Percentiles rank a stretch among this genome's conserved stretches.
Conservation (phyloP, 371 early-diverging fungal species). For the Globomyces sp. region DNA sequence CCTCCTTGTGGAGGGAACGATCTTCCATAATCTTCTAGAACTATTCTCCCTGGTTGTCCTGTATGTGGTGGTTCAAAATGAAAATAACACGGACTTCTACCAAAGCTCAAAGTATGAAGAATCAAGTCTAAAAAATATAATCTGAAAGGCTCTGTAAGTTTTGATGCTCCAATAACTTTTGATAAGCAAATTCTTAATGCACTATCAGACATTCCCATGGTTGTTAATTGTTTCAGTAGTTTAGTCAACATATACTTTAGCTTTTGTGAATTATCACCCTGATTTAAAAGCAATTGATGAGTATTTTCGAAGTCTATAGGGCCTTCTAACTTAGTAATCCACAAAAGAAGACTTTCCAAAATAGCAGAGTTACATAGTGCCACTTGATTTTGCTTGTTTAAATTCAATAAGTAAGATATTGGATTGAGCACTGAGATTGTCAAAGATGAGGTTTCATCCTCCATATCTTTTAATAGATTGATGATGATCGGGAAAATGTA, state of each 20-base stretch:
- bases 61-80: slow-evolving; percentile 55
- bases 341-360: not conserved
- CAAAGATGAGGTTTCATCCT: too few species aligned
- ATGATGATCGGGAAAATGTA: too few species aligned
- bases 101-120: slow-evolving; percentile 49
- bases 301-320: not conserved
- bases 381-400: slow-evolving; percentile 2
- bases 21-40: slow-evolving; percentile 46
- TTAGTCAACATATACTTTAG: not conserved
- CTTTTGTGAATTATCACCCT: too few species aligned
- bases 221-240: slow-evolving; percentile 7
- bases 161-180: not conserved
- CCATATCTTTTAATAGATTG: too few species aligned
- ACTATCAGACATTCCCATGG: slow-evolving; percentile 13
- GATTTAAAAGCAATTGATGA: not conserved
- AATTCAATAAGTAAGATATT: too few species aligned
- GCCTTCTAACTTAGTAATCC: not conserved
- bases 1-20: slow-evolving; percentile 60
- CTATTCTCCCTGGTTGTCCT: slow-evolving; percentile 37
- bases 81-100: slow-evolving; percentile 62
- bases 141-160: not conserved
- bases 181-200: not conserved
- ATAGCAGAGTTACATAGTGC: not conserved
- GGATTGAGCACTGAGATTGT: too few species aligned
- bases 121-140: slow-evolving; percentile 23